Evolutionary conservation across 768 basidiomycete genomes (phyloP), one percentile per base, ranked within the genome.

Genomic region (Pleurotus pulmonarius): DNA sequence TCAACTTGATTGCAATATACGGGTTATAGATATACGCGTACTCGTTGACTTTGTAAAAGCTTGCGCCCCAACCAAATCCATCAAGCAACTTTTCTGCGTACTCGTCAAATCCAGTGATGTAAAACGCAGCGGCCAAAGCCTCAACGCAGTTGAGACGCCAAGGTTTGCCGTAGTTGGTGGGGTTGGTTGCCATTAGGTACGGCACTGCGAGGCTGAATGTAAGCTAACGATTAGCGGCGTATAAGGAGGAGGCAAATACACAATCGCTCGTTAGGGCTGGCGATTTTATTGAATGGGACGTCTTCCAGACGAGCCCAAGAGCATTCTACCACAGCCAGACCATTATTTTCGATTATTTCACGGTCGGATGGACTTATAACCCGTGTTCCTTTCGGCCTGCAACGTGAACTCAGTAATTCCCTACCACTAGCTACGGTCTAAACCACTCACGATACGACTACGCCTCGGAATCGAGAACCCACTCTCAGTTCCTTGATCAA

Each of bases 241-340:
- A 44, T 3, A 41, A 46, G 12, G 44, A n/a, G 18, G 18, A 11
- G 49, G 8, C 0, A 81, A 92, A 59, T 64, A 97, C 95, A 65
- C 44, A 98, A 67, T 7, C 97, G 81, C 75, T 99, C 97, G 62
- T 98, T 82, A 0, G 96, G 94, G 61, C 92, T 93, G 4, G 89
- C 81, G 60, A 98, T 96, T 73, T 98, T 98, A 49, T 79, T 75
- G 67, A 97, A 99, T 1, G 97, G 97, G 6, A 99, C 87, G 56
- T 98, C 97, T 46, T 92, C 92, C 6, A 98, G 71, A 18, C 94
- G 83, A 1, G 97, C 96, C 97, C 97, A 99, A 3, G 93, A 96
- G 68, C 96, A 98, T 67, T 99, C 97, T 2, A 99, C 92, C n/a
- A 99, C 97, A 0, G 96, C 97, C 4, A 98, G 72, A 0, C 97